A percentile compares a stretch with the other conserved stretches of the same genome.
These are phyloP conservation scores for Diaporthe sp. DNA, from an alignment of 2,329 filamentous ascomycete genomes.

Conservation along the genomic window DNA sequence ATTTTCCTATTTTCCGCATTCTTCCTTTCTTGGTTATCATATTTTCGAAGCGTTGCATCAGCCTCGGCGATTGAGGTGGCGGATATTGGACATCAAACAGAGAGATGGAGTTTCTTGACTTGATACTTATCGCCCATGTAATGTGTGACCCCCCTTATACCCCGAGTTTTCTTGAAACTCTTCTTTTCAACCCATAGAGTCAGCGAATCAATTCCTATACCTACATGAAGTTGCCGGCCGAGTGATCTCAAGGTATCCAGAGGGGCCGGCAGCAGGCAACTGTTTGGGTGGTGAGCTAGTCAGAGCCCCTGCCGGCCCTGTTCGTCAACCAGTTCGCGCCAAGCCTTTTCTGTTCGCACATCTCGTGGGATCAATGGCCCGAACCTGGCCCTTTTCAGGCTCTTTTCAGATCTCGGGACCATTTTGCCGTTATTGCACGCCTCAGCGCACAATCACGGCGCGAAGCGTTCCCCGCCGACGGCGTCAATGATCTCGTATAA, in stretches of 20 bases:
- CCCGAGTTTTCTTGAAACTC: slow-evolving; percentile 25
- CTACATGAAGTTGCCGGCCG: background rate
- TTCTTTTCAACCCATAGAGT: slow-evolving; percentile 5
- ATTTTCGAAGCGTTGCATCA: slow-evolving; percentile 26
- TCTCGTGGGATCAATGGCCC: slow-evolving; percentile 24
- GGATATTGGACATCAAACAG: background rate
- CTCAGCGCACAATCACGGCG: background rate
- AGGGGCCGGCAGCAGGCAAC: background rate
- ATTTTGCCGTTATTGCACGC: background rate
- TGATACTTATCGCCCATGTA: slow-evolving; percentile 24
- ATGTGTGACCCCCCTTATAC: slow-evolving; percentile 30
- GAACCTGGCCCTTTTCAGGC: background rate
- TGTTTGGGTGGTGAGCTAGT: background rate
- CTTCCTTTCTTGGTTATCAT: background rate
- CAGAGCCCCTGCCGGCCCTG: slow-evolving; percentile 4
- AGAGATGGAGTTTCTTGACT: slow-evolving; percentile 10
- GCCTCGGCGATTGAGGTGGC: slow-evolving; percentile 6
- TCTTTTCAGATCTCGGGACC: background rate
- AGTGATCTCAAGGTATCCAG: background rate
- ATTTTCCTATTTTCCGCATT: background rate
- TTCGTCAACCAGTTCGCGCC: background rate
- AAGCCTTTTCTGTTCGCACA: slow-evolving; percentile 2
- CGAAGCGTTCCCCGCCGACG: background rate
- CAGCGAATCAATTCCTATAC: slow-evolving; percentile 14
- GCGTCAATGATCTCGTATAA: slow-evolving; percentile 10